Evolutionary conservation across 306 rosid species (phyloP), one percentile per base, ranked within the genome.

Genomic region (Malus sylvestris): DNA sequence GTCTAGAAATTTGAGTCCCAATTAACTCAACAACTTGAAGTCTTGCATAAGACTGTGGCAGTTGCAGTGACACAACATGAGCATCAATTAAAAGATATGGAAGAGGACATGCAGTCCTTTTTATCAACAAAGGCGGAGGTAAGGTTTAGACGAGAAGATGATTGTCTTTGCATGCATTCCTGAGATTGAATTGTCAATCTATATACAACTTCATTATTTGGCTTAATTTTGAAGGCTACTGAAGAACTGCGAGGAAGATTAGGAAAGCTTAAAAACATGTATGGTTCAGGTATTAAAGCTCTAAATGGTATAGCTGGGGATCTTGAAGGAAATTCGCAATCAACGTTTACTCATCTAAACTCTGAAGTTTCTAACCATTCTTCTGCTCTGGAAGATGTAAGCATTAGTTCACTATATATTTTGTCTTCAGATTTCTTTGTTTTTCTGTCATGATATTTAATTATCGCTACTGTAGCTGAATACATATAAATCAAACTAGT

Each of bases 361-460:
- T 85, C 91, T 75, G 98, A 93, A 83, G 97, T 96, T 80, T 92
- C 97, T 53, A 91, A 88, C 81, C 96, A 96, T 81, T 90, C 96
- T 76, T 91, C 94, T 67, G 87, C 96, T 70, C 83, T 96, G 81
- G 99, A 92, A 83, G 88, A 85, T 73, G 99, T 96, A 86, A 84
- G 98, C 83, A 72, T 22, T n/a, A 42, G 57, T 74, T 42, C 12
- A 42, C 79, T 45, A 45, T 65, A 73, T 32, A 52, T 62, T 73
- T 2, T 61, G 49, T 76, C 16, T 62, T n/a, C 38, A 20, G 10
- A 71, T 55, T 29, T 72, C 22, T 42, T 63, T 73, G 42, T 38
- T 30, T 40, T 40, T 8, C 10, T 45, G 1, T 46, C 52, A 46
- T 46, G 52, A 4, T 45, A 45, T 45, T 45, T 45, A 12, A 12